Percentiles rank a stretch among this genome's conserved stretches.
Evolutionary conservation across 345 rosid species (phyloP).

Genomic region (Citrus australasica): DNA sequence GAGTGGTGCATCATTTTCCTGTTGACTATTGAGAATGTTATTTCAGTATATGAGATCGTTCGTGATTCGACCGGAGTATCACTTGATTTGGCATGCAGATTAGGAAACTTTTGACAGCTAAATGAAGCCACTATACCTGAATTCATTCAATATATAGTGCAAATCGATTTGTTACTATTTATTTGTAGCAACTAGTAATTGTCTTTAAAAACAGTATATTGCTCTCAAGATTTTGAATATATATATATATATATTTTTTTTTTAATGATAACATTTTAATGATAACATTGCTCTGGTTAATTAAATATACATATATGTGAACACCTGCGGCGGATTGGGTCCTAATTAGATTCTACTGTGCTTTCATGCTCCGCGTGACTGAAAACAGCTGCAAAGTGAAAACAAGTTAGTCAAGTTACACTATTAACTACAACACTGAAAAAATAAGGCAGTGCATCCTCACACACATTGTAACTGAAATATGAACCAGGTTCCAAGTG

Average conservation of each 20-base stretch:
- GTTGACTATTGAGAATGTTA: constrained; percentile 59
- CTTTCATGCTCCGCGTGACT: background rate
- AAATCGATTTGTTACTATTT: background rate
- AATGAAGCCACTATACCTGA: background rate
- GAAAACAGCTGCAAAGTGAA: background rate
- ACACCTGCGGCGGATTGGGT: background rate
- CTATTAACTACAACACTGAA: background rate
- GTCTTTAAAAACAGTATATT: background rate
- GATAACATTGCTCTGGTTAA: background rate
- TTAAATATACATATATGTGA: background rate
- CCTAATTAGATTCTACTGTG: background rate
- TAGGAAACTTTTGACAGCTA: constrained; percentile 1
- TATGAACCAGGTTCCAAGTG: background rate
- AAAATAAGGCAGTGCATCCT: background rate
- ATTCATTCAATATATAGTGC: background rate
- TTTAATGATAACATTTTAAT: too few species aligned
- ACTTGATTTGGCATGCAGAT: constrained; percentile 10
- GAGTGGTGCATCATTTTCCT: constrained; percentile 93
- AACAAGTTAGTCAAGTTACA: background rate
- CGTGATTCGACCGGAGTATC: constrained; percentile 40
- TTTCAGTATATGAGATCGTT: constrained; percentile 71
- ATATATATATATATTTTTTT: too few species aligned
- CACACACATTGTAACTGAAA: background rate
- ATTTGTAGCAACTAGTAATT: constrained; percentile 3
- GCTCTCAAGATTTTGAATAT: background rate